Evolutionary conservation across 2,329 filamentous ascomycete genomes (phyloP).

Genomic region (Apiospora koreana): DNA sequence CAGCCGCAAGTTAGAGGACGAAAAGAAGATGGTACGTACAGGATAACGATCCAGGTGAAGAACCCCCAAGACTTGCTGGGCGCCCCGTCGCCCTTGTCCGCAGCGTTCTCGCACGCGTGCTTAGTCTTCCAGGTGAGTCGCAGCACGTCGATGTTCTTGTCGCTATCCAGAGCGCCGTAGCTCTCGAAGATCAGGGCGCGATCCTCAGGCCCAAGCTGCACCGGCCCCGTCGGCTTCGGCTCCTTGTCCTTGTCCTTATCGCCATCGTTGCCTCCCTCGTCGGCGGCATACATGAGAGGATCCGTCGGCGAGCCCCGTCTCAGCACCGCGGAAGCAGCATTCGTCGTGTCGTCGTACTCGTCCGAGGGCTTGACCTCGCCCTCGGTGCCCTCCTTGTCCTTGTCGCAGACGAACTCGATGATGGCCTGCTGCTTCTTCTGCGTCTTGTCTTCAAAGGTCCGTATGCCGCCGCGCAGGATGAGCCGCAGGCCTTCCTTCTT

Average conservation of each 20-base stretch:
- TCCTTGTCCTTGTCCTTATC: conserved; percentile 40
- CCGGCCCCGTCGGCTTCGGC: conserved; percentile 46
- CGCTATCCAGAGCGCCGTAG: conserved; percentile 63
- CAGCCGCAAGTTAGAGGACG: not conserved
- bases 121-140: conserved; percentile 85
- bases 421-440: conserved; percentile 70
- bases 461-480: conserved; percentile 63
- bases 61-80: conserved; percentile 77
- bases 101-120: conserved; percentile 70
- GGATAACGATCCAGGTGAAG: conserved; percentile 94
- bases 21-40: conserved; percentile 61
- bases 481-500: conserved; percentile 72
- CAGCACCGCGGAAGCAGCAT: not conserved
- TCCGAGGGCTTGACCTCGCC: conserved; percentile 62
- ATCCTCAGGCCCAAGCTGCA: conserved; percentile 50
- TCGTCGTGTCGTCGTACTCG: conserved; percentile 43
- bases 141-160: conserved; percentile 61
- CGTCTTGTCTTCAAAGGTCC: conserved; percentile 55
- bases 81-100: conserved; percentile 42
- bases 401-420: conserved; percentile 84
- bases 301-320: not conserved
- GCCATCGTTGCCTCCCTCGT: conserved; percentile 33
- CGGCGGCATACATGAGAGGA: not conserved
- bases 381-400: conserved; percentile 71
- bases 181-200: conserved; percentile 71